Evolutionary conservation across 768 basidiomycete species (phyloP), one percentile per base, ranked within the genome.

Genomic region (Psilocybe azurescens): DNA sequence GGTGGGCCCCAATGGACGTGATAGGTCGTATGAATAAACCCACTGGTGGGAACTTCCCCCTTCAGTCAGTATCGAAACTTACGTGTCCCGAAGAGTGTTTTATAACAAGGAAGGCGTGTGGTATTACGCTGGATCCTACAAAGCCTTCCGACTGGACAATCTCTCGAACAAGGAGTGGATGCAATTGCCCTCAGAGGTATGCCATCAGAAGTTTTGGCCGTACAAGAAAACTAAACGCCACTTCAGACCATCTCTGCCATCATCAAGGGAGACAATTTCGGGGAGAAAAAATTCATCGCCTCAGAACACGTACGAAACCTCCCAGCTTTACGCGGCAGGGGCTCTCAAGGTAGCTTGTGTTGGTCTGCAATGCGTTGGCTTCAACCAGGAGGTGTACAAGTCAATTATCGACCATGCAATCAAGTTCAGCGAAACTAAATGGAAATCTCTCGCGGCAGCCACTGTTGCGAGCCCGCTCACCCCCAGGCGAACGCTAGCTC

Each of bases 51-150:
- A 11, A 18, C 18, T 8, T 33, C 10, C 9, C 14, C 16, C 13
- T 11, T 38, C n/a, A 32, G n/a, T 28, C 30, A 24, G 1, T 24
- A 20, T 18, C 16, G 36, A 24, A 47, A 16, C 41, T 53, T 18
- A 16, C 57, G 50, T 9, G 32, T 29, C 30, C 24, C 60, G 1
- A 53, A 91, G 91, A 93, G 69, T 93, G 90, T 64, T 93, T 93
- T 93, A 87, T 67, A 89, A 87, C 73, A 91, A 87, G 71, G 89
- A 91, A 58, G 89, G 88, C 7, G 84, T 85, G 61, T 93, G 90
- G 89, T 93, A 93, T 71, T 93, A 93, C 63, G 91, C 91, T 11
- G 91, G 91, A n/a, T 81, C 85, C 3, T 93, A 93, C 74, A 85
- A 81, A 57, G 83, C 83, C 1, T 86, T 93, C 70, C 76, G 80